Base-by-base conservation (phyloP, 768 basidiomycete genomes). In the Phaeolepiota aurea region DNA sequence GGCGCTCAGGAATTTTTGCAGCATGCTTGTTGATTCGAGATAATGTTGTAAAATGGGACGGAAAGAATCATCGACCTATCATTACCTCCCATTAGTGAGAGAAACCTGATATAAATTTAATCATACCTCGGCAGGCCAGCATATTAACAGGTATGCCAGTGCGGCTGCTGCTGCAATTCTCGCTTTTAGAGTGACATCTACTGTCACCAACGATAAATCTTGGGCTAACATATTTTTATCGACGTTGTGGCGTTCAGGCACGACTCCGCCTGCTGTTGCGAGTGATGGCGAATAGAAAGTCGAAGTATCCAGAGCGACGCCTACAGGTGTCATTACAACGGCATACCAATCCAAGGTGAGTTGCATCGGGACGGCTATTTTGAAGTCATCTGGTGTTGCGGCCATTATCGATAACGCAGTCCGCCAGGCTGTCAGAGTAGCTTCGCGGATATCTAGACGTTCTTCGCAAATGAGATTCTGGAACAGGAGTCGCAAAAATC, bases 401-500 rank as follows among this genome's bases (percentile, higher is more conserved):
- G 70, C 66, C 44, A 81, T 54, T 37, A 83, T 71, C 3, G 71
- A 61, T 3, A 93, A 58, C 2, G 86, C 82, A 7, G 76, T 72
- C 34, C 68, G 66, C 90, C 93, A 97, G 0, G 87, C 77, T 3
- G 65, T 53, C 12, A 86, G 66, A 9, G 85, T 88, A 2, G 78
- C 71, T 4, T 75, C 65, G 21, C 93, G 81, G 44, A 97, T 82
- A 48, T 97, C 96, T 1, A 61, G 52, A 10, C 88, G 82, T 55
- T 97, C 92, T 56, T 99, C 96, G 19, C 87, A 81, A 25, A 98
- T 65, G 32, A 99, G 71, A 59, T 98, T 98, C 57, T 97, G 93
- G 63, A 91, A 90, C 19, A 99, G 71, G 5, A 97, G 74, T 1
- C 81, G 79, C 42, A 96, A 66, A 50, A 94, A 85, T 2, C 79